These are phyloP conservation scores for Pseudozyma hubeiensis DNA, from an alignment of 1,284 basidiomycete genomes.

Conservation along the genomic window DNA sequence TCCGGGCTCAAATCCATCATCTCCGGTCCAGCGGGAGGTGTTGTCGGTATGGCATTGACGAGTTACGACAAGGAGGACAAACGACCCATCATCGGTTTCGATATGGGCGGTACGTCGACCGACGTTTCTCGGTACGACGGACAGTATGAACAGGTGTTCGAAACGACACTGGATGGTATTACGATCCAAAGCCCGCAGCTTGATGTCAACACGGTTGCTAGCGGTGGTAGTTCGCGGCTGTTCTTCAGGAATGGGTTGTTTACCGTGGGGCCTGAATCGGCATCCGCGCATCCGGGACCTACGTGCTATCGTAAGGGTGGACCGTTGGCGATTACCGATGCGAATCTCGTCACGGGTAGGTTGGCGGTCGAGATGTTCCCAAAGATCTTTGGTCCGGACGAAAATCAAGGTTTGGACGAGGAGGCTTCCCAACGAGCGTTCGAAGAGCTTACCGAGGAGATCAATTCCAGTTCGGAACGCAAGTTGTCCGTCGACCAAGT, in stretches of 20 bases:
- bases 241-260: constrained; percentile 68
- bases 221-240: constrained; percentile 62
- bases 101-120: constrained; percentile 80
- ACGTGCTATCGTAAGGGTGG: constrained; percentile 67
- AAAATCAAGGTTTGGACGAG: constrained; percentile 82
- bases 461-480: constrained; percentile 74
- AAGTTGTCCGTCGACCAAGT: constrained; percentile 82
- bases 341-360: constrained; percentile 65
- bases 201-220: constrained; percentile 68
- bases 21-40: constrained; percentile 87
- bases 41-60: constrained; percentile 86
- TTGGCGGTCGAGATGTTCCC: constrained; percentile 74
- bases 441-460: constrained; percentile 76
- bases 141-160: constrained; percentile 86
- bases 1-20: constrained; percentile 88
- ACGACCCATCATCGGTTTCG: constrained; percentile 76
- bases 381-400: constrained; percentile 86
- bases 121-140: constrained; percentile 90
- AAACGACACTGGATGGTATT: constrained; percentile 90
- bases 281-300: constrained; percentile 66
- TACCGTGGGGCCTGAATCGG: constrained; percentile 64
- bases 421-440: constrained; percentile 75
- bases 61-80: constrained; percentile 79
- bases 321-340: constrained; percentile 66
- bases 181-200: constrained; percentile 85